Conservation (phyloP, 768 basidiomycete genomes). For the Pleurotus sapidus region DNA sequence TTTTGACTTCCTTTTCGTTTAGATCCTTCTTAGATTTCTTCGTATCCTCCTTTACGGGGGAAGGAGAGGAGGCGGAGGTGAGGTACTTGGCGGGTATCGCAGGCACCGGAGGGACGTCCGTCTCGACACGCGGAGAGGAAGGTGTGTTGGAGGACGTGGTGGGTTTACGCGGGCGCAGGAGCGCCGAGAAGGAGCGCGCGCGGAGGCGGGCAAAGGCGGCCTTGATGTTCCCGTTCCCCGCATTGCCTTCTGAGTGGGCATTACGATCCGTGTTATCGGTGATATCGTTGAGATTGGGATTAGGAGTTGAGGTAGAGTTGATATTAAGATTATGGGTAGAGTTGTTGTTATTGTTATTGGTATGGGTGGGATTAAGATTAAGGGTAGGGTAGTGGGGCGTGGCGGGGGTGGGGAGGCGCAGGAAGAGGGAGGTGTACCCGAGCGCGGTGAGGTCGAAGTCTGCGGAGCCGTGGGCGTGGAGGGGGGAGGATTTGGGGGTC, state of each 20-base stretch:
- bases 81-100: slow-evolving; percentile 13
- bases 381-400: slow-evolving; percentile 28
- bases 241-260: too few relatives aligned
- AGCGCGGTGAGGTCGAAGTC: slow-evolving; percentile 51
- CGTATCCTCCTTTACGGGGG: neutral
- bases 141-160: slow-evolving; percentile 8
- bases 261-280: too few relatives aligned
- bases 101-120: slow-evolving; percentile 19
- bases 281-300: too few relatives aligned
- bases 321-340: too few relatives aligned
- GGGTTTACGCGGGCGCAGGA: too few relatives aligned
- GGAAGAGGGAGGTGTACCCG: slow-evolving; percentile 67
- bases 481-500: slow-evolving; percentile 22
- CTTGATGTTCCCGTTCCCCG: too few relatives aligned
- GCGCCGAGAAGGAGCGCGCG: too few relatives aligned
- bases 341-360: too few relatives aligned
- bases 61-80: slow-evolving; percentile 15
- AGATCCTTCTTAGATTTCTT: slow-evolving; percentile 16
- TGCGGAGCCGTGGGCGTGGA: slow-evolving; percentile 43
- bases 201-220: too few relatives aligned
- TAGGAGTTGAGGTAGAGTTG: too few relatives aligned
- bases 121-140: neutral
- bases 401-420: slow-evolving; percentile 53
- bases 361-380: slow-evolving; percentile 24
- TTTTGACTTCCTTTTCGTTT: slow-evolving; percentile 40